These are phyloP conservation scores for Scheffersomyces titani DNA, from an alignment of 1,139 yeast species.

Conservation along the genomic window DNA sequence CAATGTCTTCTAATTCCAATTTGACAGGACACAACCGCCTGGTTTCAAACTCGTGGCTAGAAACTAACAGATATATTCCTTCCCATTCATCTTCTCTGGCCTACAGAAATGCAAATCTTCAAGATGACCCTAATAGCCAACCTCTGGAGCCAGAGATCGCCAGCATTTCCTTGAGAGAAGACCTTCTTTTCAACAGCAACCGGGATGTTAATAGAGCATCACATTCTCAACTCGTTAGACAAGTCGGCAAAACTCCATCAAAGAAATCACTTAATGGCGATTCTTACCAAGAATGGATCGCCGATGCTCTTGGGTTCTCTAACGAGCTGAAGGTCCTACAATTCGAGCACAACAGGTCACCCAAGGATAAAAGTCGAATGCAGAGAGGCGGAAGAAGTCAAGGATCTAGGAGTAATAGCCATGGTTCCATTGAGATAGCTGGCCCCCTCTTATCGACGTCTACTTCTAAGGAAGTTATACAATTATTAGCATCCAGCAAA, in stretches of 20 bases:
- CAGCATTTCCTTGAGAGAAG: slow-evolving; percentile 10
- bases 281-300: slow-evolving; percentile 27
- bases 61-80: slow-evolving; percentile 22
- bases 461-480: slow-evolving; percentile 12
- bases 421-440: slow-evolving; percentile 11
- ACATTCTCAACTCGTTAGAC: not conserved
- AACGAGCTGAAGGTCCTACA: slow-evolving; percentile 31
- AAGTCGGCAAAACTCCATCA: not conserved
- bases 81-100: slow-evolving; percentile 19
- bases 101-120: slow-evolving; percentile 11
- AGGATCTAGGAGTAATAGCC: not conserved
- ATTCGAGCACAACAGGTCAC: slow-evolving; percentile 17
- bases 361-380: slow-evolving; percentile 12
- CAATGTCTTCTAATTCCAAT: not conserved
- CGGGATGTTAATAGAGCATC: slow-evolving; percentile 3
- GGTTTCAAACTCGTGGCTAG: not conserved
- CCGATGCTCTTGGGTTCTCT: slow-evolving; percentile 51
- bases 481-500: slow-evolving; percentile 10
- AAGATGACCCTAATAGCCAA: not conserved
- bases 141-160: not conserved
- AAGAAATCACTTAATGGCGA: slow-evolving; percentile 1
- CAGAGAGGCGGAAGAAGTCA: not conserved
- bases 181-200: slow-evolving; percentile 9
- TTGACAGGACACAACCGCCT: not conserved
- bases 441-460: slow-evolving; percentile 16